Evolutionary conservation across 148 eudicot species (phyloP), one percentile per base, ranked within the genome.

Genomic region (Nyssa sinensis): DNA sequence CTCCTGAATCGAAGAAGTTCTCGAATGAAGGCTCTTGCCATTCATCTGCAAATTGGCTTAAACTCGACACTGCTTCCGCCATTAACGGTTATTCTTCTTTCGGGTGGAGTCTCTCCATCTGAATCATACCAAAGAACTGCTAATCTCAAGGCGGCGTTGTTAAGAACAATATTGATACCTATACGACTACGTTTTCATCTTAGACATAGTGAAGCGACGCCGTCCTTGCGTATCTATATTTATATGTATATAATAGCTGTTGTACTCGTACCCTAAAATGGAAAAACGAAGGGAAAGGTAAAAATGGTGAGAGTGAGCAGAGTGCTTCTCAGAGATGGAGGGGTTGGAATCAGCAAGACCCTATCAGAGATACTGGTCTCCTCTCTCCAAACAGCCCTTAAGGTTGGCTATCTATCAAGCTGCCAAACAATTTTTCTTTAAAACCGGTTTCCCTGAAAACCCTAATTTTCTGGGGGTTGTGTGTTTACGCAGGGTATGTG

Each of bases 351-450:
- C 34, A 87, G 65, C 83, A 87, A 86, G 73, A 69, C 81, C 35
- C 91, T 94, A 2, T 74, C 84, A 21, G 92, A 94, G 33, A 84
- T 86, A 58, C 79, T 94, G 2, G 97, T 92, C 25, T 94, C 98
- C 98, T 8, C 85, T 94, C 32, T 86, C 98, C 57, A 94, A 94
- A 82, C 90, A 92, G 66, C 88, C 97, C 64, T 61, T 94, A 49
- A 89, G 97, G 97, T 89, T 9, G 44, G 55, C n/a, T 62, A 7
- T 64, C 49, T 33, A 35, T 32, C 37, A 12, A 47, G 30, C 65
- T 3, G 73, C 5, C 53, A 34, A 6, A 28, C 35, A 63, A 44
- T 66, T 19, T 21, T 47, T 21, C 28, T 39, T n/a, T n/a, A n/a
- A n/a, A n/a, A n/a, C n/a, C n/a, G n/a, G n/a, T 30, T 6, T 31